Evolutionary conservation across 2,329 filamentous ascomycete species (phyloP), one percentile per base, ranked within the genome.

Genomic region (Aspergillus spinulosporus): DNA sequence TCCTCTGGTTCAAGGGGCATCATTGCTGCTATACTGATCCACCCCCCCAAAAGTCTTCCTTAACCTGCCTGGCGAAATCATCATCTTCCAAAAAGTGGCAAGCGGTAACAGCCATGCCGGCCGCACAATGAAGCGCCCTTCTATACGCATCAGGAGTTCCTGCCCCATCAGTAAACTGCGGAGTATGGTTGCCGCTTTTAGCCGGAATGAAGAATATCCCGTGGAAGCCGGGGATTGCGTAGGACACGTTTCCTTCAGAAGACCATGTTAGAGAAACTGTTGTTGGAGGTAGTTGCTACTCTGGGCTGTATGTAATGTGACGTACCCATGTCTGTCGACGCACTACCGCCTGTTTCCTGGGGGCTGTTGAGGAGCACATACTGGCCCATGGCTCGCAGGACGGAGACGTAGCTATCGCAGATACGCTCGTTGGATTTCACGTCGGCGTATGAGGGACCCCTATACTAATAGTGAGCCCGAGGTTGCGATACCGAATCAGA

Each of bases 151-250:
- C 72, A 26, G 69, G 72, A 0, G 78, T 83, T 3, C 81, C 80
- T 0, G 81, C 76, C 0, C 81, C 78, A 2, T 72, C 68, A 7
- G 80, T 78, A 61, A 83, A 86, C 0, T 78, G 76, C 0, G 78
- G 76, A 5, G 77, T 86, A 57, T 83, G 83, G 14, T 82, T 82
- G 0, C 80, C 77, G 1, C 75, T 76, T 2, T 74, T 72, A 2
- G 72, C 71, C 0, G 78, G 76, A 2, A 81, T 76, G 12, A 70
- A 72, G 56, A 85, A 59, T 75, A 77, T 51, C 15, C 65, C 42
- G 63, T 70, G 39, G 57, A 72, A 63, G 60, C 76, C 45, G 61
- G 72, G 39, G 75, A 73, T 36, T 46, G 63, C 66, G 77, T 82
- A 72, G 69, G 82, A 67, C 74, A 79, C 48, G 64, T 71, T 54